These are phyloP conservation scores for Hyphopichia homilentoma DNA, from an alignment of 805 yeast species.

Conservation along the genomic window DNA sequence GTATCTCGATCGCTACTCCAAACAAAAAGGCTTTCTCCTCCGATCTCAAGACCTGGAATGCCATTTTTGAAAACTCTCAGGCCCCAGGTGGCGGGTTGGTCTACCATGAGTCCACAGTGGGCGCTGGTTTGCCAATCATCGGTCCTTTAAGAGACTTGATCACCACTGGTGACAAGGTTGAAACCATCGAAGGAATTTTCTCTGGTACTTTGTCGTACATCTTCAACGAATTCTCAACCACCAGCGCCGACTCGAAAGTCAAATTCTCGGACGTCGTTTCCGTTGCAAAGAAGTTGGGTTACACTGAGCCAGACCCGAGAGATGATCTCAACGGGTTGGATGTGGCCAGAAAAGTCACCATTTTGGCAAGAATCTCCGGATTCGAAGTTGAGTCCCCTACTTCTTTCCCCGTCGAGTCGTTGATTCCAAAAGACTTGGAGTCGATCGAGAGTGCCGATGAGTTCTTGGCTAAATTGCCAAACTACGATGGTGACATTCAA, in stretches of 20 bases:
- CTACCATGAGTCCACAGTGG: slow-evolving; percentile 97
- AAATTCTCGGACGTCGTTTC: slow-evolving; percentile 88
- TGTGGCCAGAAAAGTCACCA: slow-evolving; percentile 97
- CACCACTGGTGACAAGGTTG: slow-evolving; percentile 89
- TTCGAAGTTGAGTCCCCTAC: slow-evolving; percentile 79
- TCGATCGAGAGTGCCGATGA: slow-evolving; percentile 68
- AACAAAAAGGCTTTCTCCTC: slow-evolving; percentile 96
- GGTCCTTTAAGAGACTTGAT: slow-evolving; percentile 85
- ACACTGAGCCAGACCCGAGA: slow-evolving; percentile 99
- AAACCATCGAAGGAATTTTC: slow-evolving; percentile 91
- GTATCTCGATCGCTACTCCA: slow-evolving; percentile 95
- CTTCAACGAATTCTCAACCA: slow-evolving; percentile 86
- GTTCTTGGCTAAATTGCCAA: slow-evolving; percentile 75
- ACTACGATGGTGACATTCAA: slow-evolving; percentile 77
- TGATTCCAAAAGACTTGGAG: slow-evolving; percentile 86
- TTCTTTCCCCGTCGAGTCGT: slow-evolving; percentile 89
- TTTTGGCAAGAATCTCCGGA: slow-evolving; percentile 91
- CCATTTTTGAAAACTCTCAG: slow-evolving; percentile 56
- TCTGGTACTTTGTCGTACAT: slow-evolving; percentile 95
- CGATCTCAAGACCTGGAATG: slow-evolving; percentile 69
- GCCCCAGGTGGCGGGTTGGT: slow-evolving; percentile 64
- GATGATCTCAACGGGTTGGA: slow-evolving; percentile 98
- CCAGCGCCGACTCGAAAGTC: slow-evolving; percentile 49
- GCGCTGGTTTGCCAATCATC: slow-evolving; percentile 96
- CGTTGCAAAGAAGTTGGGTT: slow-evolving; percentile 86